These are phyloP conservation scores for Notholithocarpus densiflorus DNA, from an alignment of 306 rosid genomes.

Conservation along the genomic window DNA sequence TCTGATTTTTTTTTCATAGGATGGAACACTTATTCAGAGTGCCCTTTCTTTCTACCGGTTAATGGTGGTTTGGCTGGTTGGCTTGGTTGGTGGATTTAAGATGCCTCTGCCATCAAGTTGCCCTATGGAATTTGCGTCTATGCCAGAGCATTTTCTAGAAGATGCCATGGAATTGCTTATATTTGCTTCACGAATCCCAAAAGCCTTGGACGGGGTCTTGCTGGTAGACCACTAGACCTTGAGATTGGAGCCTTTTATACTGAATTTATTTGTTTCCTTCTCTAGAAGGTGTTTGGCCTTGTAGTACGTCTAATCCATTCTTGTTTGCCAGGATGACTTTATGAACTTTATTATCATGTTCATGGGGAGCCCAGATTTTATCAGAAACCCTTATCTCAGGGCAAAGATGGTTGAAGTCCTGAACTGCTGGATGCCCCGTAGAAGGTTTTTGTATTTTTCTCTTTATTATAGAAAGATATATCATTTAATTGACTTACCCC, in stretches of 20 bases:
- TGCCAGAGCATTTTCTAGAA: conserved; percentile 99
- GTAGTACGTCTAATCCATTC: background rate
- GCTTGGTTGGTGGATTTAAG: conserved; percentile 94
- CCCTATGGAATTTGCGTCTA: conserved; percentile 80
- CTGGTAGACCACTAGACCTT: conserved; percentile 56
- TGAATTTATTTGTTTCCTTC: background rate
- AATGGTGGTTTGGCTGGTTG: conserved; percentile 91
- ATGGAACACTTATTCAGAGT: conserved; percentile 69
- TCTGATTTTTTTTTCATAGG: conserved; percentile 42
- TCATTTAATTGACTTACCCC: background rate
- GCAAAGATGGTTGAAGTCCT: conserved; percentile 99
- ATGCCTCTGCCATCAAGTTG: conserved; percentile 86
- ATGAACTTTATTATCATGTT: conserved; percentile 97
- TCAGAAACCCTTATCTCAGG: conserved; percentile 89
- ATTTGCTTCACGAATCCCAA: conserved; percentile 95
- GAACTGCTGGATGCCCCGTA: conserved; percentile 97
- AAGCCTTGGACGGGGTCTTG: conserved; percentile 86
- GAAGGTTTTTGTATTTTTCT: conserved; percentile 55
- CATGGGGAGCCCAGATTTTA: conserved; percentile 90
- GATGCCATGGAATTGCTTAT: conserved; percentile 97
- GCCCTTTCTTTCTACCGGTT: conserved; percentile 84
- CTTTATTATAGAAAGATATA: background rate
- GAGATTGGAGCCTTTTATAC: background rate
- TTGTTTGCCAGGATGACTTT: conserved; percentile 82
- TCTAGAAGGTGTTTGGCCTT: conserved; percentile 11